Conservation (phyloP, 2,329 filamentous ascomycete genomes). For the Cordyceps javanica region DNA sequence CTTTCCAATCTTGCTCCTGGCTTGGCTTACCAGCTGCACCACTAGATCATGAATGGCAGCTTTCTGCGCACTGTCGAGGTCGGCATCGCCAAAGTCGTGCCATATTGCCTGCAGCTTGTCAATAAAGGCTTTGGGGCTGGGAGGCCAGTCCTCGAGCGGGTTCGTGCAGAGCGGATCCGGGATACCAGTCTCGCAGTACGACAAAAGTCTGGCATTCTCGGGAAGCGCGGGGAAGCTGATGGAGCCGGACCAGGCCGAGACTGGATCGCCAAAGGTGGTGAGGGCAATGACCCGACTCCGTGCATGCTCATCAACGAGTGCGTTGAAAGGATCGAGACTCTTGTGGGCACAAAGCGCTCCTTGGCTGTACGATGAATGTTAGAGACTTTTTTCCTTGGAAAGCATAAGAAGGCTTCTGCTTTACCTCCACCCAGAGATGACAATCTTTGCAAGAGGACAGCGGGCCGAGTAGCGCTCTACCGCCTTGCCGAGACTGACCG, state of each 20-base stretch:
- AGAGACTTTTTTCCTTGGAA: not conserved
- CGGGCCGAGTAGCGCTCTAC: constrained; percentile 6
- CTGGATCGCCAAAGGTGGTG: constrained; percentile 11
- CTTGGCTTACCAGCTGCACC: constrained; percentile 3
- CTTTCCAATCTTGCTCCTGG: constrained; percentile 10
- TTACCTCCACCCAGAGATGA: constrained; percentile 13
- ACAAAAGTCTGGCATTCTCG: not conserved
- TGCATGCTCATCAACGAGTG: not conserved
- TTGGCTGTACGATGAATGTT: constrained; percentile 8
- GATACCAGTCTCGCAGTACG: constrained; percentile 5
- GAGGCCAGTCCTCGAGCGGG: constrained; percentile 8
- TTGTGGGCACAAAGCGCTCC: constrained; percentile 13
- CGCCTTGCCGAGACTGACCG: not conserved
- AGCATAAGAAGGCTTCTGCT: no score
- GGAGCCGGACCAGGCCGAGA: constrained; percentile 8
- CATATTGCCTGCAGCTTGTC: constrained; percentile 11
- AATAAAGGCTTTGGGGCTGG: constrained; percentile 2
- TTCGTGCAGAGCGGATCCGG: constrained; percentile 13
- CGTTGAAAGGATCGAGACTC: constrained; percentile 1
- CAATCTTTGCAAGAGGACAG: constrained; percentile 13
- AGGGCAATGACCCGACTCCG: constrained; percentile 9
- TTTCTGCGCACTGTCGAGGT: constrained; percentile 6
- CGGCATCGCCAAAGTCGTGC: constrained; percentile 8
- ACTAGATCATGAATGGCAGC: not conserved
- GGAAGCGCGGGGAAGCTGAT: constrained; percentile 10